These are phyloP conservation scores for Parascedosporium putredinis DNA, from an alignment of 2,329 filamentous ascomycete genomes.

Conservation along the genomic window DNA sequence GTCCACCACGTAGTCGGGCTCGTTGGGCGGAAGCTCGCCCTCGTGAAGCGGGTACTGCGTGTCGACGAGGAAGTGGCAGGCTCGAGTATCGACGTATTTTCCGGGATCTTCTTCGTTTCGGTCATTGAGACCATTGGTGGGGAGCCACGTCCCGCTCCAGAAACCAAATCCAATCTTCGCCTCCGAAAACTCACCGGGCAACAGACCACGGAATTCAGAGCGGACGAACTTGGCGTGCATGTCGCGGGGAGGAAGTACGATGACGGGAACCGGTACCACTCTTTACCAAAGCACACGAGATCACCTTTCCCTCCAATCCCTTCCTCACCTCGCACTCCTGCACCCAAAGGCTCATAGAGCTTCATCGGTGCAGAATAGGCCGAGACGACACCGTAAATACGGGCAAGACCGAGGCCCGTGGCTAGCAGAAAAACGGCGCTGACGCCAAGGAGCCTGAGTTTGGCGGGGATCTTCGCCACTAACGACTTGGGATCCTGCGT, in stretches of 20 bases:
- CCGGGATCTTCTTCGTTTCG: constrained; percentile 73
- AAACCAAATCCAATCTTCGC: constrained; percentile 58
- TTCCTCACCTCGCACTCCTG: constrained; percentile 32
- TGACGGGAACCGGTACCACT: constrained; percentile 96
- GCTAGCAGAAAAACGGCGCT: constrained; percentile 51
- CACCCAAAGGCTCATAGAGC: constrained; percentile 58
- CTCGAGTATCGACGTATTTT: constrained; percentile 72
- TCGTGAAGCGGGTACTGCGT: constrained; percentile 59
- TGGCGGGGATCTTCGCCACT: constrained; percentile 60
- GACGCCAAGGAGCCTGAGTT: constrained; percentile 60
- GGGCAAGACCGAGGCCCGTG: constrained; percentile 55
- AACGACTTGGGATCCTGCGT: constrained; percentile 56
- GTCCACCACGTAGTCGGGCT: constrained; percentile 74
- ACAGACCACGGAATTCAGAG: constrained; percentile 77
- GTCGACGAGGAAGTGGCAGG: constrained; percentile 80
- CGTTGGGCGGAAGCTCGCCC: constrained; percentile 46
- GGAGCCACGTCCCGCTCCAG: constrained; percentile 74
- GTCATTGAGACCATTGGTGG: constrained; percentile 82
- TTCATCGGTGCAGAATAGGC: constrained; percentile 74
- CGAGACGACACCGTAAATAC: constrained; percentile 65
- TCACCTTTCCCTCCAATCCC: constrained; percentile 50
- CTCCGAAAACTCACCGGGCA: constrained; percentile 85
- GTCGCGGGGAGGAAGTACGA: constrained; percentile 76
- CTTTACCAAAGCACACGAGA: constrained; percentile 81
- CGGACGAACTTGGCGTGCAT: constrained; percentile 83